These are phyloP conservation scores for Priceomyces carsonii DNA, from an alignment of 805 yeast species.

Conservation along the genomic window DNA sequence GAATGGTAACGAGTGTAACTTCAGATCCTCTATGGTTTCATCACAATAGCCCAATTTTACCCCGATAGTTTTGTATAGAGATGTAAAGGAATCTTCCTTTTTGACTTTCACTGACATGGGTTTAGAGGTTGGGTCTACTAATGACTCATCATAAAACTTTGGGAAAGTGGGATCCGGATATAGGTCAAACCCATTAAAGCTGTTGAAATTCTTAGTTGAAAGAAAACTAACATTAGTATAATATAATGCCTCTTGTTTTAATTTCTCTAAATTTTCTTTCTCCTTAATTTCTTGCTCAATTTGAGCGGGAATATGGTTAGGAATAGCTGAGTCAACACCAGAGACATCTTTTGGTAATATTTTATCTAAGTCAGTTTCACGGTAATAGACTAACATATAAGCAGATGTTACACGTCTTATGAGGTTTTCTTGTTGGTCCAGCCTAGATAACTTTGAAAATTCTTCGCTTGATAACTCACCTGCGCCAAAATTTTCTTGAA, in stretches of 20 bases:
- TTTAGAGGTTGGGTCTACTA: constrained; percentile 47
- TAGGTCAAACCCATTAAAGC: constrained; percentile 73
- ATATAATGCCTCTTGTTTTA: constrained; percentile 60
- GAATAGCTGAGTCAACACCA: constrained; percentile 42
- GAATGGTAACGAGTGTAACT: constrained; percentile 28
- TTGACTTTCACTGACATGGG: constrained; percentile 54
- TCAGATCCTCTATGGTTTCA: constrained; percentile 11
- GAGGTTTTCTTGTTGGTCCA: constrained; percentile 60
- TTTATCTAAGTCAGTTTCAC: constrained; percentile 57
- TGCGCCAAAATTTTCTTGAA: constrained; percentile 91
- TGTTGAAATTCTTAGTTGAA: constrained; percentile 52
- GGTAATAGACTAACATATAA: constrained; percentile 91
- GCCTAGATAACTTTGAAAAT: constrained; percentile 52
- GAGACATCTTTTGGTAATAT: constrained; percentile 62
- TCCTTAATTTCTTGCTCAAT: constrained; percentile 64
- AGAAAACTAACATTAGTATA: constrained; percentile 54
- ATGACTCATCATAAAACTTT: constrained; percentile 48
- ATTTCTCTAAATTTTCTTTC: constrained; percentile 53
- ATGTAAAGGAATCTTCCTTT: constrained; percentile 54
- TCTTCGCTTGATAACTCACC: constrained; percentile 53
- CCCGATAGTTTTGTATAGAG: constrained; percentile 52
- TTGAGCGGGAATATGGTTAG: constrained; percentile 65
- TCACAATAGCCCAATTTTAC: constrained; percentile 39
- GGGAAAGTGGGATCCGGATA: constrained; percentile 58
- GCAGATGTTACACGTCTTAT: constrained; percentile 89